Evolutionary conservation across 1,284 basidiomycete species (phyloP).

Genomic region (Fistulinella cinereoalba): DNA sequence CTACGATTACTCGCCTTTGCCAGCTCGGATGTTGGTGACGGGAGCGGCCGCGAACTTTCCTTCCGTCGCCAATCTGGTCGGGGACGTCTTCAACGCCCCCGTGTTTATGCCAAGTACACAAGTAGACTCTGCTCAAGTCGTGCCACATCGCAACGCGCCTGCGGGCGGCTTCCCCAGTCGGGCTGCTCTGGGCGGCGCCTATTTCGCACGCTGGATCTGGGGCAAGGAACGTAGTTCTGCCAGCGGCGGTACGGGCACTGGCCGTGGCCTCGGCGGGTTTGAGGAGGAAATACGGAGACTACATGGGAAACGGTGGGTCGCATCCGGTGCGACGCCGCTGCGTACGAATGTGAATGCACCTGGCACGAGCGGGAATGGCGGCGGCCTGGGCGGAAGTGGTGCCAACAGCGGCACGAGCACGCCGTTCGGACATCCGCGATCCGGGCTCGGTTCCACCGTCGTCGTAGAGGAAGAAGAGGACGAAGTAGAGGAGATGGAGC

Average conservation of each 20-base stretch:
- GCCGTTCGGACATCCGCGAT: slow-evolving; percentile 51
- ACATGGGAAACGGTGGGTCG: slow-evolving; percentile 67
- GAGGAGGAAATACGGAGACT: slow-evolving; percentile 74
- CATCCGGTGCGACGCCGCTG: slow-evolving; percentile 51
- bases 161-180: slow-evolving; percentile 63
- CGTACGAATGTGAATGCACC: slow-evolving; percentile 54
- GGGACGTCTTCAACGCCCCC: slow-evolving; percentile 75
- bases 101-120: slow-evolving; percentile 70
- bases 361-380: slow-evolving; percentile 14
- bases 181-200: slow-evolving; percentile 68
- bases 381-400: slow-evolving; percentile 43
- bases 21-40: slow-evolving; percentile 59
- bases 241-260: slow-evolving; percentile 29
- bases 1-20: slow-evolving; percentile 63
- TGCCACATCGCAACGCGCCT: slow-evolving; percentile 71
- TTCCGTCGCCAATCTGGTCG: slow-evolving; percentile 71
- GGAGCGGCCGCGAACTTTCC: slow-evolving; percentile 82
- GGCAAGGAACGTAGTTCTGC: slow-evolving; percentile 53
- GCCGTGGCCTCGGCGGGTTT: slow-evolving; percentile 54
- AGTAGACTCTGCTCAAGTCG: slow-evolving; percentile 67
- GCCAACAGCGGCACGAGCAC: slow-evolving; percentile 57
- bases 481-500: slow-evolving; percentile 56
- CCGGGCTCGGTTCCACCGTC: slow-evolving; percentile 57
- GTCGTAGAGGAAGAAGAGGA: slow-evolving; percentile 77
- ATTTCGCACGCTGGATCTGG: slow-evolving; percentile 80